Evolutionary conservation across 2,329 filamentous ascomycete species (phyloP), one percentile per base, ranked within the genome.

Genomic region (Diatrype stigma): DNA sequence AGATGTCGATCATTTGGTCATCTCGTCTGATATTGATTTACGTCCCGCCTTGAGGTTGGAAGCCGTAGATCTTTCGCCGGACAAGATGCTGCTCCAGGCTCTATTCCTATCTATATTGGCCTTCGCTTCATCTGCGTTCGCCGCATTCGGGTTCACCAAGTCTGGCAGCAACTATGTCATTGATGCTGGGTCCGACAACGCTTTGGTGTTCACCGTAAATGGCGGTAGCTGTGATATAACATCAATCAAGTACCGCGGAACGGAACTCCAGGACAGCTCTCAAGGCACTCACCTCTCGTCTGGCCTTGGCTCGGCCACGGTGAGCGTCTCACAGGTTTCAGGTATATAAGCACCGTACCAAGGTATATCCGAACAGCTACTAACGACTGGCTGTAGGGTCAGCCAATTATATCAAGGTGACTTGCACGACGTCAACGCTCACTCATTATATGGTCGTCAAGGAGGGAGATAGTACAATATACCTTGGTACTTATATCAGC

Each of bases 401-500:
- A 10, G 60, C 61, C 55, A 70, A 67, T 46, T 83, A 82, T 61
- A 76, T 84, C 58, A 85, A 84, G 64, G 75, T 86, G 35, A 84
- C 80, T 14, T 85, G 82, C 60, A 74, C 72, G 8, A 81, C 81
- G 1, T 73, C 70, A 42, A 83, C 76, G n/a, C 67, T 86, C 51
- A 86, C 79, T 0, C 84, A 87, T 35, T 87, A 86, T 67, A 76
- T 82, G 57, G 78, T 86, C 5, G 77, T 82, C 12, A 76, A 75
- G 52, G 75, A 78, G 48, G 82, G 83, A n/a, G 79, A 84, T 48
- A 74, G 77, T 51, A 79, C 74, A 26, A 75, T 87, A 52, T 81
- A 78, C 61, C 77, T 84, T 73, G 81, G 79, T 6, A 87, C 84
- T 2, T 74, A 86, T 61, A 86, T 79, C 51, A 82, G 76, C 0